A percentile compares a stretch with the other conserved stretches of the same genome.
Conservation (phyloP, 768 basidiomycete species). For the Tulasnella sp. region DNA sequence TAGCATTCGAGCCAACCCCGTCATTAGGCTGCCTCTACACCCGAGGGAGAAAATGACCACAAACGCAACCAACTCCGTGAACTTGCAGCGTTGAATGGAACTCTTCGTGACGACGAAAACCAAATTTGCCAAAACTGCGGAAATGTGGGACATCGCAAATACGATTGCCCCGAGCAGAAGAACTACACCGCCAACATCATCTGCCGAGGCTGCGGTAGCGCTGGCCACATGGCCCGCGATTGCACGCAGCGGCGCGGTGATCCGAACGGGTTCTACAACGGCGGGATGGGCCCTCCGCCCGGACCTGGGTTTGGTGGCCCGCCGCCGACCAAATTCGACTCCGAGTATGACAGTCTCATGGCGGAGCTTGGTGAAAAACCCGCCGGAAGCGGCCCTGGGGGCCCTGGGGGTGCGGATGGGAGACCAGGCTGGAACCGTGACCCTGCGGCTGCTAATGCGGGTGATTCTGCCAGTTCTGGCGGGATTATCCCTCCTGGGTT, state of each 20-base stretch:
- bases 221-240: slow-evolving; percentile 98
- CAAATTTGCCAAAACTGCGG: slow-evolving; percentile 98
- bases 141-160: slow-evolving; percentile 91
- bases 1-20: slow-evolving; percentile 11
- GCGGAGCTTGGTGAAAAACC: slow-evolving; percentile 88
- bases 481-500: slow-evolving; percentile 46
- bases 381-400: slow-evolving; percentile 32
- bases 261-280: slow-evolving; percentile 38
- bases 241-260: slow-evolving; percentile 81
- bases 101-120: slow-evolving; percentile 97
- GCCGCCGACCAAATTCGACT: slow-evolving; percentile 71
- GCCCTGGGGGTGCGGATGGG: slow-evolving; percentile 30
- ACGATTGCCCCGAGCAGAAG: slow-evolving; percentile 95
- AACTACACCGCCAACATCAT: slow-evolving; percentile 99
- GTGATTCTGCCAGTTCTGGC: slow-evolving; percentile 25
- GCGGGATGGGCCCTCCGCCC: slow-evolving; percentile 10
- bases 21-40: slow-evolving; percentile 86
- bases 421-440: slow-evolving; percentile 37
- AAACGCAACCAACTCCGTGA: slow-evolving; percentile 98
- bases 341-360: slow-evolving; percentile 95
- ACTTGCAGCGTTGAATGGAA: slow-evolving; percentile 93
- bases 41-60: slow-evolving; percentile 98
- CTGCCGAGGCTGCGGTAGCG: slow-evolving; percentile 95
- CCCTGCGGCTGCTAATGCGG: slow-evolving; percentile 36
- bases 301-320: slow-evolving; percentile 31